These are phyloP conservation scores for Euclidium syriacum DNA, from an alignment of 345 rosid genomes.

Conservation along the genomic window DNA sequence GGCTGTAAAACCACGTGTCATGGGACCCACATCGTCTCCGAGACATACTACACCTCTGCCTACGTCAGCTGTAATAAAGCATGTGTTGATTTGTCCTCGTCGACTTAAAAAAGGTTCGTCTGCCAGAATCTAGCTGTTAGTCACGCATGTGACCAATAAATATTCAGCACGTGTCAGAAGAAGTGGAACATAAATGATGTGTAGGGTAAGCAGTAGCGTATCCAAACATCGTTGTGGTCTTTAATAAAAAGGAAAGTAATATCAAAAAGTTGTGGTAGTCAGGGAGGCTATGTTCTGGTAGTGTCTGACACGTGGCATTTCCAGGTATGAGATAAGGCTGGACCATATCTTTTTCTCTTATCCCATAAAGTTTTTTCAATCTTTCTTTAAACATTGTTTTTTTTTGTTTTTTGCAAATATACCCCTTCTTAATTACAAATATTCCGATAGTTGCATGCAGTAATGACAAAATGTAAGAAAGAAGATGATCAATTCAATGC, in stretches of 20 bases:
- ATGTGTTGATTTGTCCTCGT: constrained; percentile 23
- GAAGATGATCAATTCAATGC: too few species aligned
- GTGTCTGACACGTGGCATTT: constrained; percentile 26
- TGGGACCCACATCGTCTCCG: constrained; percentile 7
- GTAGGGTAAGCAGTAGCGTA: constrained; percentile 14
- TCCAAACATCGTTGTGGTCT: constrained; percentile 20
- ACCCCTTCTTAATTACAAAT: background rate
- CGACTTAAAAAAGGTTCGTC: background rate
- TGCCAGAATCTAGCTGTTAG: constrained; percentile 25
- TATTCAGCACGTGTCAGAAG: constrained; percentile 1
- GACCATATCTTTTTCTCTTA: constrained; percentile 35
- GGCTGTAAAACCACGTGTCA: constrained; percentile 21
- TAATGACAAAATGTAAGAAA: background rate
- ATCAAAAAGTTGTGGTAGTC: constrained; percentile 1
- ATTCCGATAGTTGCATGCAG: background rate
- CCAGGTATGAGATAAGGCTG: constrained; percentile 20
- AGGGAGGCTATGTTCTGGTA: constrained; percentile 7
- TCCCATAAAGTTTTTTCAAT: constrained; percentile 19
- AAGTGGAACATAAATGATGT: background rate
- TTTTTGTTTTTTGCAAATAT: background rate
- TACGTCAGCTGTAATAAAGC: constrained; percentile 21
- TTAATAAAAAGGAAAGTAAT: constrained; percentile 3
- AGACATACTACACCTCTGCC: constrained; percentile 20
- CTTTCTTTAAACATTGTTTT: background rate
- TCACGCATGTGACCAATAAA: background rate